Evolutionary conservation across 2,329 filamentous ascomycete genomes (phyloP), one percentile per base, ranked within the genome.

Genomic region (Arthrobotrys entomopaga): DNA sequence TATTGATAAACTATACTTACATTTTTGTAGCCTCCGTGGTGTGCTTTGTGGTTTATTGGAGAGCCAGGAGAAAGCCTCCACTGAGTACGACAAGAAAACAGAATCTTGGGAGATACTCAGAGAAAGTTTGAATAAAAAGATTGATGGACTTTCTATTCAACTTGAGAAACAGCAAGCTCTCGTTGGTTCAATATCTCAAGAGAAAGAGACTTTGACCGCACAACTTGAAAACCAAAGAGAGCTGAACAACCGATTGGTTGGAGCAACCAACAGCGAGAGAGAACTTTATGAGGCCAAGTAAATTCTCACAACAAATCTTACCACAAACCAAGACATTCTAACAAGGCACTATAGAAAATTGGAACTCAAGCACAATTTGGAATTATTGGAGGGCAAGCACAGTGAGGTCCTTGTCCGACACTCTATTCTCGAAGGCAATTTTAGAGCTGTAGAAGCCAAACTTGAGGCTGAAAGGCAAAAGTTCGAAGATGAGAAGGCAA

Each of bases 41-140:
- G 29, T 34, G 7, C 29, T 74, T 6, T 40, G 26, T 19, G 16
- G 22, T 3, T 46, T 74, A 13, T 29, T 49, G 5, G 26, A 52
- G 10, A 16, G 46, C 5, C 70, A 74, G 42, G 46, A 67, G 16
- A 38, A 38, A 16, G 26, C 40, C 1, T 20, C 19, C 1, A 24
- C 43, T 15, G 63, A 26, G 1, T 49, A 53, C 10, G n/a, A 19
- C 13, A 57, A 74, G 11, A 74, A 54, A 34, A 29, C 29, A 13
- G 50, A 54, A 10, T 64, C 63, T 15, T 74, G 70, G 70, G 60
- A 67, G 42, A 8, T 22, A 13, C 16, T 74, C 3, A 74, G 67
- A 24, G 46, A 49, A 6, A n/a, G 29, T 6, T 40, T 74, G 49
- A 57, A 10, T 3, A 13, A 26, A 4, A 54, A 67, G n/a, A 34